Evolutionary conservation across 1,139 yeast species (phyloP).

Genomic region (Lodderomyces jiufengensis): DNA sequence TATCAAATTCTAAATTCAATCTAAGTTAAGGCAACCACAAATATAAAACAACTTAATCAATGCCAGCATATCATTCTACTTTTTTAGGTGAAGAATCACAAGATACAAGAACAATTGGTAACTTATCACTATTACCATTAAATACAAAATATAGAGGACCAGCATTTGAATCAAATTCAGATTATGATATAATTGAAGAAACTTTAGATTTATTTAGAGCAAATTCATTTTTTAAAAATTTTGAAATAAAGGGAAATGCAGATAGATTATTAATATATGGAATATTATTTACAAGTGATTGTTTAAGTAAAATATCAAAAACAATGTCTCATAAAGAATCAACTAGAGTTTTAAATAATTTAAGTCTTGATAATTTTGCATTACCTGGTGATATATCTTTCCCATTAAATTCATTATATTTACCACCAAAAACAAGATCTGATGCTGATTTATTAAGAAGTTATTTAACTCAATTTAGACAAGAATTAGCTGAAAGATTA

Average conservation of each 20-base stretch:
- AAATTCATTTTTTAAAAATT: constrained; percentile 92
- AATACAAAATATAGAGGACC: constrained; percentile 89
- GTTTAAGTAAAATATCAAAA: constrained; percentile 59
- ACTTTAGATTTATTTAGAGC: constrained; percentile 88
- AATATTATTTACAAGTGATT: constrained; percentile 83
- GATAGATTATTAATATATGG: constrained; percentile 96
- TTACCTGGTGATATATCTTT: constrained; percentile 95
- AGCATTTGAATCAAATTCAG: constrained; percentile 75
- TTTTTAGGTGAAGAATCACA: constrained; percentile 60
- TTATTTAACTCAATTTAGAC: constrained; percentile 89
- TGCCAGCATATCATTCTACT: constrained; percentile 90
- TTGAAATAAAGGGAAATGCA: constrained; percentile 93
- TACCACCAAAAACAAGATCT: constrained; percentile 67
- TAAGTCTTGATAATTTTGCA: constrained; percentile 82
- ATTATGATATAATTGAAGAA: constrained; percentile 91
- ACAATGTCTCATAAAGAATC: constrained; percentile 60
- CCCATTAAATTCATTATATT: constrained; percentile 82
- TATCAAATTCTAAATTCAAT: background rate
- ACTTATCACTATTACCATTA: constrained; percentile 77
- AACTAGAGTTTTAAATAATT: constrained; percentile 66
- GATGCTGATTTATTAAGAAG: constrained; percentile 78
- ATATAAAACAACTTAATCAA: constrained; percentile 11
- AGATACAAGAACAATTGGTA: constrained; percentile 49
- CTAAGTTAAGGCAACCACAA: too few relatives aligned
- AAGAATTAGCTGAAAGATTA: constrained; percentile 82